These are phyloP conservation scores for Coelastrella sp. DNA, from an alignment of 139 green algal genomes.

Conservation along the genomic window DNA sequence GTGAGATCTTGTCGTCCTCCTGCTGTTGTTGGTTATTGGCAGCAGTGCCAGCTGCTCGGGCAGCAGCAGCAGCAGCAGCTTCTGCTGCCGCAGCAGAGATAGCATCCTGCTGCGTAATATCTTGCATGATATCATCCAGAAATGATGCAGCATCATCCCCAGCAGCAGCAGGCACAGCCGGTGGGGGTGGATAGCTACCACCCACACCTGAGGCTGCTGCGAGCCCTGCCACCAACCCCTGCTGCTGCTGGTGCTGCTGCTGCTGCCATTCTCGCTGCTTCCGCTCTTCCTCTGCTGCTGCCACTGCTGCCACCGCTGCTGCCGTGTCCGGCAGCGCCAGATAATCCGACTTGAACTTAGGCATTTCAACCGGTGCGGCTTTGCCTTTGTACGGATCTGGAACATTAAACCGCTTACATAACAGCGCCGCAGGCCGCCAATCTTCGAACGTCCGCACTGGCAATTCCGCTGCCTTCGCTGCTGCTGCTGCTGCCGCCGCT, in stretches of 20 bases:
- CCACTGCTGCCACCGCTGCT: conserved; percentile 10
- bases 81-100: not conserved
- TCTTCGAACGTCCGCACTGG: conserved; percentile 73
- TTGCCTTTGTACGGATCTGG: conserved; percentile 83
- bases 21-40: not conserved
- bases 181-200: not conserved
- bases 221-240: not conserved
- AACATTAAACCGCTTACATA: conserved; percentile 96
- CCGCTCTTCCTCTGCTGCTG: conserved; percentile 9
- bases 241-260: conserved; percentile 41
- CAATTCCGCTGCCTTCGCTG: conserved; percentile 29
- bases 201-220: too few species aligned
- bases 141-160: conserved; percentile 26
- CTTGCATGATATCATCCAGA: conserved; percentile 2
- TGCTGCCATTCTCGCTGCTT: not conserved
- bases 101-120: not conserved
- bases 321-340: conserved; percentile 76
- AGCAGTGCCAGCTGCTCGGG: not conserved
- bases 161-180: conserved; percentile 20
- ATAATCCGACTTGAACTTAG: conserved; percentile 76
- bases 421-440: conserved; percentile 90
- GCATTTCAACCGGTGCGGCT: conserved; percentile 35
- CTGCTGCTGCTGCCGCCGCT: conserved; percentile 26
- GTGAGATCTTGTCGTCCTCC: not conserved
- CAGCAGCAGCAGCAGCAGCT: not conserved